Base-by-base conservation (phyloP, 352 stramenopile genomes). In the Phytophthora pini region DNA sequence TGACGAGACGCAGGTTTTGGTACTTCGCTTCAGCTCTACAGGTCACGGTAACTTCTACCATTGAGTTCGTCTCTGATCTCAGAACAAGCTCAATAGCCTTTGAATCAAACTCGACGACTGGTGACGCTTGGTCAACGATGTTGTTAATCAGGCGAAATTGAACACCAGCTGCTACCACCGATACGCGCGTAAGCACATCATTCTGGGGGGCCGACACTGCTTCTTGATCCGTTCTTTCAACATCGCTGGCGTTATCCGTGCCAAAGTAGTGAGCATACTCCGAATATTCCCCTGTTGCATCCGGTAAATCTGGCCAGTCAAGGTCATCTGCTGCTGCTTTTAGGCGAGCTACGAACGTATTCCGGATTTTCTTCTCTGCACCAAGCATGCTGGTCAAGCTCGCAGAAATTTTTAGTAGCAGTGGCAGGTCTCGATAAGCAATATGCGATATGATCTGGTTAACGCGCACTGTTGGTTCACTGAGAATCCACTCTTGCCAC, bases 141-240 rank as follows among this genome's bases (percentile, higher is more conserved):
- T 93, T 93, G 63, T 95, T 92, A 55, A 95, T 88, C 70, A 95
- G 49, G 6, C 76, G 73, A 34, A 95, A 91, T 29, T 88, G 77
- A 47, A 90, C 15, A 5, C 74, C 75, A 31, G 59, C 71, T 29
- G 80, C 51, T 31, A 75, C 34, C 12, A 89, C 27, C 5, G 68
- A 80, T 11, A 64, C 73, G 13, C 67, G 47, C 15, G 47, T 76
- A 48, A 76, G 61, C 44, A 71, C 29, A 71, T 84, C 44, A 45
- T 61, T 45, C 9, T 67, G 51, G 41, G 40, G 27, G 22, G 13
- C 36, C 43, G 22, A 38, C 4, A 61, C 24, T 26, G 20, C 29
- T 46, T 61, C 44, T 57, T 73, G 39, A 38, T 26, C 36, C 44
- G 24, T 27, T 51, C 17, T 39, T 53, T 63, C 5, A 20, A 43